Evolutionary conservation across 176 grass and related monocot genomes (phyloP).

Genomic region (Rhipidocladum racemiflorum): DNA sequence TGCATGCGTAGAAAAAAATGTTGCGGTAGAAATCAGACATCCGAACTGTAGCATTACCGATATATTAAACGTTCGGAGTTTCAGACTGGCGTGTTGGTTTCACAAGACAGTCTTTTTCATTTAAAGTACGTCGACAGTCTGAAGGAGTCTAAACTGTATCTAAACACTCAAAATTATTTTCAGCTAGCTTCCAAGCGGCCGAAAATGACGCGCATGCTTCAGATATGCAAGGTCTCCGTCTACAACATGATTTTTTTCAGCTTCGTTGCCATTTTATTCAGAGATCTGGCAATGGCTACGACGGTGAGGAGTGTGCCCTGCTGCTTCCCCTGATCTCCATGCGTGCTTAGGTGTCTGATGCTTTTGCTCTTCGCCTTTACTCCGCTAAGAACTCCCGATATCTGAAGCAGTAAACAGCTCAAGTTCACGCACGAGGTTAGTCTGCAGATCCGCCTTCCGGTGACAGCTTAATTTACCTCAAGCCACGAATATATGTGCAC

Average conservation of each 20-base stretch:
- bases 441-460: not conserved
- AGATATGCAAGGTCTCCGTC: conserved; percentile 47
- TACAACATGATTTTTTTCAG: conserved; percentile 35
- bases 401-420: not conserved
- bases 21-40: no score
- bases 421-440: conserved; percentile 17
- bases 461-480: not conserved
- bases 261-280: conserved; percentile 12
- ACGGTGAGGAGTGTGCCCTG: not conserved
- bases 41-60: no score
- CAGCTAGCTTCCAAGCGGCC: conserved; percentile 30
- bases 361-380: not conserved
- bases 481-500: not conserved
- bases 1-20: no score
- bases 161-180: not conserved
- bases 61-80: not conserved
- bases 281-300: conserved; percentile 11
- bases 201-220: conserved; percentile 42
- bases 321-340: conserved; percentile 20
- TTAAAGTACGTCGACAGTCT: not conserved
- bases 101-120: not conserved
- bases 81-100: not conserved
- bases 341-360: not conserved
- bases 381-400: not conserved
- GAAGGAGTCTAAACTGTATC: not conserved